Base-by-base conservation (phyloP, 371 early-diverging fungal species). In the Catenaria anguillulae region DNA sequence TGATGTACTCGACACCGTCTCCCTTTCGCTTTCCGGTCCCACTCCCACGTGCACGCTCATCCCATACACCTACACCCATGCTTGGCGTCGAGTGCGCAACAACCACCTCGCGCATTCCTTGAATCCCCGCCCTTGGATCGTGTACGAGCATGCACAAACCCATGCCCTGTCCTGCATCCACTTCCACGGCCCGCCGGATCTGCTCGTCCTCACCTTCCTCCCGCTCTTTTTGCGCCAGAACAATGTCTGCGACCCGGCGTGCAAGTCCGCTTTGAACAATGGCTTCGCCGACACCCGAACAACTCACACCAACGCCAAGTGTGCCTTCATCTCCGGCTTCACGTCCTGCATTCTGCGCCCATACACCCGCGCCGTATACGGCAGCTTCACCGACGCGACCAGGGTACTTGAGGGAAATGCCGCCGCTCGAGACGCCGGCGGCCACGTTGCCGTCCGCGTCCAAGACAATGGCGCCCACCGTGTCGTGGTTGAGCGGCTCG, bases 301-400 rank as follows among this genome's bases (percentile, higher is more conserved):
- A 86, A 17, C 83, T 89, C 0, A 82, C 64, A 3, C 77, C 79
- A 15, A 70, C 61, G 2, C 19, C 17, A 15, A 21, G 19, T 10
- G 34, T 6, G 17, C 5, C n/a, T n/a, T n/a, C n/a, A n/a, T n/a
- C n/a, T n/a, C n/a, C 35, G 10, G 59, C 55, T 0, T 63, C 56
- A 0, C 55, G 65, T 19, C 68, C 61, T 26, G 33, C 29, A 34
- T 77, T 69, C 50, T 82, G 77, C 2, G 87, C 85, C 86, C 86
- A 85, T 59, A 84, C 84, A 0, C 87, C 87, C 46, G 75, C 70
- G 2, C 85, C 87, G 69, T 77, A 85, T 67, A 85, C 69, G 6
- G 86, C 87, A 3, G 87, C 85, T 79, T 91, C 91, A 17, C 92
- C 91, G 6, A 93, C 76, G 10, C 93, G 73, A 2, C 93, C 93